phyloP scores from a whole-genome alignment of 2,329 filamentous ascomycete genomes.

The Xylariales sp. region DNA sequence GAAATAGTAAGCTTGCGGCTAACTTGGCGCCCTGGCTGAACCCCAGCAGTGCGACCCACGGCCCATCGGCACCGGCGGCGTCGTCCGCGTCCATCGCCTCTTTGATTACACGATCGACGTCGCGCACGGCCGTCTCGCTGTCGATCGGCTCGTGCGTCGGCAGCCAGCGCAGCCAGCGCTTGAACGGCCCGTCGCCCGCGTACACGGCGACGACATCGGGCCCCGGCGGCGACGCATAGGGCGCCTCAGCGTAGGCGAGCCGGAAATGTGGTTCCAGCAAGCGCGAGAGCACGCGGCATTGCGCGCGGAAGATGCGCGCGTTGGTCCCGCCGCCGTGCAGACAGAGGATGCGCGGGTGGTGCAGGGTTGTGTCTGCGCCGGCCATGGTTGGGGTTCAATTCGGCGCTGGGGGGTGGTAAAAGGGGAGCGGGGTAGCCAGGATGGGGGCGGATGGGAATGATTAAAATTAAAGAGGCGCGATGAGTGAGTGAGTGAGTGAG shows the following conservation, averaged over 20 bases:
- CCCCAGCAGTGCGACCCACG: slow-evolving; percentile 70
- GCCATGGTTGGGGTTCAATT: slow-evolving; percentile 22
- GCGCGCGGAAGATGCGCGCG: slow-evolving; percentile 73
- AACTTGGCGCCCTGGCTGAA: slow-evolving; percentile 76
- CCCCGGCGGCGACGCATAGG: slow-evolving; percentile 71
- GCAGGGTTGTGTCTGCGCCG: slow-evolving; percentile 39
- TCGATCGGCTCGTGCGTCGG: slow-evolving; percentile 63
- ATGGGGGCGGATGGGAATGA: neutral
- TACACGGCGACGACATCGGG: slow-evolving; percentile 74
- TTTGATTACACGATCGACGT: slow-evolving; percentile 55
- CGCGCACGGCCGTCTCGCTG: slow-evolving; percentile 54
- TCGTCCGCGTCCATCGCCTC: slow-evolving; percentile 65
- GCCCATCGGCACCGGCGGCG: slow-evolving; percentile 61
- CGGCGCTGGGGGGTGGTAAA: neutral
- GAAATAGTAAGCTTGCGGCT: slow-evolving; percentile 67
- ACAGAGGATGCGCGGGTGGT: slow-evolving; percentile 77
- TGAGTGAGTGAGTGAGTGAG: neutral
- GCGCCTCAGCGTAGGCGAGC: slow-evolving; percentile 77
- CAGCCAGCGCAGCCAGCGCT: slow-evolving; percentile 71
- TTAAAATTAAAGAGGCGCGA: neutral
- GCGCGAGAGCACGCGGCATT: slow-evolving; percentile 67
- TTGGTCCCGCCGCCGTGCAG: slow-evolving; percentile 85
- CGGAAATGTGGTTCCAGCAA: slow-evolving; percentile 69
- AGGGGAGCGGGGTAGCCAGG: neutral
- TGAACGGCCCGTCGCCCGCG: slow-evolving; percentile 73